Evolutionary conservation across 352 stramenopile species (phyloP).

Genomic region (Phytophthora cryptogea): DNA sequence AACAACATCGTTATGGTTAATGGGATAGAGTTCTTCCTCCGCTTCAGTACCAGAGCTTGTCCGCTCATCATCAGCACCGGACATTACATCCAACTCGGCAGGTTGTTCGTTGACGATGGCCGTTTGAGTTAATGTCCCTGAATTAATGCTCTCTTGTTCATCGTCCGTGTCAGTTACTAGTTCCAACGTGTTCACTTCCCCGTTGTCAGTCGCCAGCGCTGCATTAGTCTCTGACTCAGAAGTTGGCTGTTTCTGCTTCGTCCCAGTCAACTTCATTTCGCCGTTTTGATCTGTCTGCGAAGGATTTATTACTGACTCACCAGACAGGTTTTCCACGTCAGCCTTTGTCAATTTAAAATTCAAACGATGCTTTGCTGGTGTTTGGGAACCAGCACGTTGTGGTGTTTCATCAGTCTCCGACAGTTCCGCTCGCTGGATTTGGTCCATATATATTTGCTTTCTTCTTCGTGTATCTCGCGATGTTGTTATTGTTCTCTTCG

Average conservation of each 20-base stretch:
- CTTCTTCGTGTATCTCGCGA: background rate
- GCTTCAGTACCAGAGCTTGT: background rate
- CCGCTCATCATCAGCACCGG: background rate
- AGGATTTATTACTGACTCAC: background rate
- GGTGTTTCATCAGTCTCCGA: background rate
- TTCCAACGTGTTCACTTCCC: background rate
- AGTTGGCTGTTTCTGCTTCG: background rate
- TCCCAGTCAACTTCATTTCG: background rate
- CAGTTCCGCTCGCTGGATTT: background rate
- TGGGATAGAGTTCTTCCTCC: background rate
- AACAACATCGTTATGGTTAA: background rate
- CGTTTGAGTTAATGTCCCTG: background rate
- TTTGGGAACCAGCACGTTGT: background rate
- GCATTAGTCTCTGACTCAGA: background rate
- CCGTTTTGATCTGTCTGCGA: background rate
- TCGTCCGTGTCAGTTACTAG: background rate
- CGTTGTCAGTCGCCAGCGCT: background rate
- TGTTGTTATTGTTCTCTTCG: background rate
- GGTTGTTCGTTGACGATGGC: background rate
- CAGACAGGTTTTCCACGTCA: background rate
- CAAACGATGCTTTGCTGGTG: background rate
- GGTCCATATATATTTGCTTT: background rate
- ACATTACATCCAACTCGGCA: background rate
- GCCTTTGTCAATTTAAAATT: background rate
- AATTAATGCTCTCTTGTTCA: background rate